Conservation (phyloP, 208 protist species). For the Crithidia bombi region DNA sequence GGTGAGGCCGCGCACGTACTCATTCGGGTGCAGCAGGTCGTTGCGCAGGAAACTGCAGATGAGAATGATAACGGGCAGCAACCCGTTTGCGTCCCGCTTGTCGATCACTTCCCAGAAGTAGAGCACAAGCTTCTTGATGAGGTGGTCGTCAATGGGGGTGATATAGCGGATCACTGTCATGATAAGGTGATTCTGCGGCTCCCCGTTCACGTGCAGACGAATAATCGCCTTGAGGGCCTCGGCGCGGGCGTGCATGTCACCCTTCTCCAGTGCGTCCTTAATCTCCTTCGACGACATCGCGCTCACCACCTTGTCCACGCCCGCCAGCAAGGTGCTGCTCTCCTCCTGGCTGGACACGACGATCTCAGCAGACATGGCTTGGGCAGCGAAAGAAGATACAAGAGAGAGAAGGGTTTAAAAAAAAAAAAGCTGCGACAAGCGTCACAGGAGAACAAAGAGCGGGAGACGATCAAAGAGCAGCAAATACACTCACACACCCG, state of each 20-base stretch:
- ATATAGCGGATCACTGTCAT: constrained; percentile 98
- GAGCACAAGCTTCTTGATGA: constrained; percentile 98
- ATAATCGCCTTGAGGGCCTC: constrained; percentile 94
- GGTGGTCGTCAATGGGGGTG: constrained; percentile 91
- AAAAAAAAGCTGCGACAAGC: neutral
- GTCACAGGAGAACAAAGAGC: too few species aligned
- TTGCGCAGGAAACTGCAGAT: constrained; percentile 97
- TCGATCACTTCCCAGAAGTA: constrained; percentile 98
- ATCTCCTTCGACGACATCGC: constrained; percentile 82
- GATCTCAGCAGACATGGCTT: constrained; percentile 17
- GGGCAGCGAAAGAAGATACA: neutral
- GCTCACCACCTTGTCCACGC: constrained; percentile 34
- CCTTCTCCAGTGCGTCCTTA: constrained; percentile 90
- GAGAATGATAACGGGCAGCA: constrained; percentile 98
- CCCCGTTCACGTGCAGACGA: constrained; percentile 94
- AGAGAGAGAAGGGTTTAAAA: neutral
- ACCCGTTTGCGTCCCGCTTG: constrained; percentile 94
- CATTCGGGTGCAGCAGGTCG: constrained; percentile 98
- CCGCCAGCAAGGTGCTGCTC: constrained; percentile 75
- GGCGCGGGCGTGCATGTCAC: constrained; percentile 76
- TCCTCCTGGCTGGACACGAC: constrained; percentile 62
- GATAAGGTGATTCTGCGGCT: constrained; percentile 95
- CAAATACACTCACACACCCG: neutral
- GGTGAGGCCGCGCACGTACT: constrained; percentile 97
- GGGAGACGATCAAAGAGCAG: neutral